phyloP scores from a whole-genome alignment of 2,329 filamentous ascomycete species.

The Colletotrichum echinochloae region DNA sequence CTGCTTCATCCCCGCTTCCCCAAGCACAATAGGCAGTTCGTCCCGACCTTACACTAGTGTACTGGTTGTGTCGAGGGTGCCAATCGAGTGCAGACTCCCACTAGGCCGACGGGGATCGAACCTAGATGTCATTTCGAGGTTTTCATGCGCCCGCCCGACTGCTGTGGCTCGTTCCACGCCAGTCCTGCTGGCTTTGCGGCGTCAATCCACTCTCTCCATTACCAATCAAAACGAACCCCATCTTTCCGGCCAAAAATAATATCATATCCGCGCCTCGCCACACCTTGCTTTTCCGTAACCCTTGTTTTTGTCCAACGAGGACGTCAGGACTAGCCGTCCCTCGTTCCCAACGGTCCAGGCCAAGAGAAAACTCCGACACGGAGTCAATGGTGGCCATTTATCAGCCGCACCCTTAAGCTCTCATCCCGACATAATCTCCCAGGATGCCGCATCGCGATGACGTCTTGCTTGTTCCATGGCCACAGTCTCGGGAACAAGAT shows the following conservation, averaged over 20 bases:
- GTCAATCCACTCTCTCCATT: constrained; percentile 15
- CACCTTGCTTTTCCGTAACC: constrained; percentile 28
- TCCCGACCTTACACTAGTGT: constrained; percentile 27
- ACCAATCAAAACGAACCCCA: constrained; percentile 31
- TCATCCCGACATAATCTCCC: constrained; percentile 27
- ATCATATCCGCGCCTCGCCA: constrained; percentile 33
- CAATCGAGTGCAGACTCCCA: constrained; percentile 19
- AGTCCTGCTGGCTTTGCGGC: constrained; percentile 27
- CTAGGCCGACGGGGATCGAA: constrained; percentile 32
- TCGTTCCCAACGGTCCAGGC: constrained; percentile 33
- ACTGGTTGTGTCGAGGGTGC: constrained; percentile 23
- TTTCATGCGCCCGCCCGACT: constrained; percentile 36
- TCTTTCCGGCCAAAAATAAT: constrained; percentile 38
- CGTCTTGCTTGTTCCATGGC: constrained; percentile 38
- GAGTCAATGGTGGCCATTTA: constrained; percentile 31
- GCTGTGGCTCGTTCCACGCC: constrained; percentile 32
- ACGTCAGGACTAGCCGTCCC: constrained; percentile 26
- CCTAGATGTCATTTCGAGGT: constrained; percentile 36
- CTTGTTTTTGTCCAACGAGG: constrained; percentile 38
- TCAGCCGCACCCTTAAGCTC: constrained; percentile 39
- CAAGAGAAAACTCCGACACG: constrained; percentile 31
- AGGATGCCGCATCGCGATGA: constrained; percentile 33
- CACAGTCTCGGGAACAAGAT: constrained; percentile 24
- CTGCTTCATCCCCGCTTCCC: constrained; percentile 31
- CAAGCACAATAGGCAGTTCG: constrained; percentile 40